Evolutionary conservation across 2,329 filamentous ascomycete genomes (phyloP).

Genomic region (Aspergillus flavus): DNA sequence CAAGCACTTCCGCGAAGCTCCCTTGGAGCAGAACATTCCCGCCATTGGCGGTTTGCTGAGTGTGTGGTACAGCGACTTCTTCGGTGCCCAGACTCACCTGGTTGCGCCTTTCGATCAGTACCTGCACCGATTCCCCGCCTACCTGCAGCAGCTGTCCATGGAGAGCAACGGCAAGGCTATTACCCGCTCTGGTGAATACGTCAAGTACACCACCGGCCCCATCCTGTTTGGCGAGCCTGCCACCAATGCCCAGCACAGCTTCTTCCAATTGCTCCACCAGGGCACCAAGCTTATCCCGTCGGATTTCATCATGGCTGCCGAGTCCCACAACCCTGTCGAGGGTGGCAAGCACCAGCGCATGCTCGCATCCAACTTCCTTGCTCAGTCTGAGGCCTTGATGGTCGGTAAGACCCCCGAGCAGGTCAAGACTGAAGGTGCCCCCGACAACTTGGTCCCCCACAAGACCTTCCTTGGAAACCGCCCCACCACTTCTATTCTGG

Average conservation of each 20-base stretch:
- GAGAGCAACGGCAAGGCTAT: conserved; percentile 99
- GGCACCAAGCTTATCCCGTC: conserved; percentile 98
- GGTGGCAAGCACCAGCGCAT: conserved; percentile 86
- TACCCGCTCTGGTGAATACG: conserved; percentile 80
- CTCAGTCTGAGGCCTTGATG: conserved; percentile 57
- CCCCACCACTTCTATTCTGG: conserved; percentile 91
- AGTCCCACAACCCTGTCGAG: conserved; percentile 95
- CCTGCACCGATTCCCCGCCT: conserved; percentile 97
- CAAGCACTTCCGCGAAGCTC: conserved; percentile 91
- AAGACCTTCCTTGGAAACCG: conserved; percentile 99
- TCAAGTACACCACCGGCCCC: conserved; percentile 96
- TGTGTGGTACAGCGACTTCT: conserved; percentile 99
- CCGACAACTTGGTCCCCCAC: conserved; percentile 74
- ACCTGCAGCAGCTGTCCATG: conserved; percentile 99
- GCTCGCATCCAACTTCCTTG: conserved; percentile 55
- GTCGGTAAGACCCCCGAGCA: conserved; percentile 52
- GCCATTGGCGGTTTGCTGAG: conserved; percentile 88
- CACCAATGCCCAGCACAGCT: conserved; percentile 99
- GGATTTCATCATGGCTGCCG: conserved; percentile 94
- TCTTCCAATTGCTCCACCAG: conserved; percentile 99
- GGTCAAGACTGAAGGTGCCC: conserved; percentile 51
- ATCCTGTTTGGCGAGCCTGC: conserved; percentile 97
- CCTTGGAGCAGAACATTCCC: conserved; percentile 93
- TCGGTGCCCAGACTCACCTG: conserved; percentile 95
- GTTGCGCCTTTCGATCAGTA: conserved; percentile 99